Base-by-base conservation (phyloP, 1,139 yeast genomes). In the Geotrichum fermentans region DNA sequence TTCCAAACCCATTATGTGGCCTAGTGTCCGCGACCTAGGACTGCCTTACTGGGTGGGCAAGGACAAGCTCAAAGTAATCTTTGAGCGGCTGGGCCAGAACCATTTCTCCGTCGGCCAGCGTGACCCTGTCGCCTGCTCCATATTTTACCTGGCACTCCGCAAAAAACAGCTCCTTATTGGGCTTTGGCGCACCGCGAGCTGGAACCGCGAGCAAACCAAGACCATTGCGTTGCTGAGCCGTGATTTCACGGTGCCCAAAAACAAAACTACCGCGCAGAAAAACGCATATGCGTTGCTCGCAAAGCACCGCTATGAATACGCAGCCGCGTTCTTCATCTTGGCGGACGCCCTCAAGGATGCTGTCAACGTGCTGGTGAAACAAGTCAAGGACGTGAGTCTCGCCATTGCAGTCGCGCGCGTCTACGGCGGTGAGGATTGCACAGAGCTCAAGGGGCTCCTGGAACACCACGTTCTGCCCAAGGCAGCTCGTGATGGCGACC, bases 281-380 rank as follows among this genome's bases (percentile, higher is more conserved):
- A 92, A 92, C 68, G 98, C 98, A 0, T 92, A 79, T 71, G 97
- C 89, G 0, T 69, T 92, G 39, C 66, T 92, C 54, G 89, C 97
- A 50, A 87, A 88, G 61, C 98, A 89, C 64, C 71, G 97, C 38
- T 87, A 77, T 60, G 68, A 78, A 61, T 95, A 89, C 65, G 95
- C 97, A 0, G 97, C 97, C 0, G 82, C 84, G 32, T 90, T 92
- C 63, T 92, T 92, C 66, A 67, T 92, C 34, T 72, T 92, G n/a
- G 96, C 85, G 0, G 92, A 76, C 49, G 73, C 88, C 1, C 68
- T 87, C 16, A 76, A 76, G 49, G 98, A 92, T 65, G 82, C 89
- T 50, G 83, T 86, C 37, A 80, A 76, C 61, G 90, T 88, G 0
- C 62, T 92, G 36, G 75, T 84, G 22, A 78, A 73, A 47, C 83